Evolutionary conservation across 1,284 basidiomycete species (phyloP).

Genomic region (Flammula alnicola): DNA sequence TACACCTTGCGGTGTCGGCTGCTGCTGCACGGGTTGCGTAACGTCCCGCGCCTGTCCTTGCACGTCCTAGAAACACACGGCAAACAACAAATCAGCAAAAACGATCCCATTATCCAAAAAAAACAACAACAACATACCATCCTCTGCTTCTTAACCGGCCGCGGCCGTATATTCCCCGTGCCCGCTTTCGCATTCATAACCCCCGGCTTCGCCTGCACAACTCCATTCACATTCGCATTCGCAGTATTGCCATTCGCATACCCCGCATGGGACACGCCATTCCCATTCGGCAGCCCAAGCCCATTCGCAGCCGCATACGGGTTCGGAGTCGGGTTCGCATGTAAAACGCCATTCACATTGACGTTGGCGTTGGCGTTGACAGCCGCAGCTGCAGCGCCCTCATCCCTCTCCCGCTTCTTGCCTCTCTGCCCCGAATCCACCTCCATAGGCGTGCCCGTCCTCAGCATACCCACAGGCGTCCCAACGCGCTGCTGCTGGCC

Average conservation of each 20-base stretch:
- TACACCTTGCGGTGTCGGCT: constrained; percentile 57
- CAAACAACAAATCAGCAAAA: constrained; percentile 13
- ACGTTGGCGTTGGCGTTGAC: too few relatives aligned
- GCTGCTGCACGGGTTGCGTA: constrained; percentile 49
- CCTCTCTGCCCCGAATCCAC: constrained; percentile 11
- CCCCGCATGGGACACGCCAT: too few relatives aligned
- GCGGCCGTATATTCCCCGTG: constrained; percentile 57
- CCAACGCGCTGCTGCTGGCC: constrained; percentile 6
- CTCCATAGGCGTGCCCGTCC: constrained; percentile 11
- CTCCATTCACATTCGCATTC: too few relatives aligned
- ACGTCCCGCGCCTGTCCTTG: constrained; percentile 51
- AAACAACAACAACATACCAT: constrained; percentile 53
- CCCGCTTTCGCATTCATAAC: constrained; percentile 59
- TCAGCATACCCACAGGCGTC: constrained; percentile 8
- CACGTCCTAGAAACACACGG: constrained; percentile 44
- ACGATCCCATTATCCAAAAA: constrained; percentile 4
- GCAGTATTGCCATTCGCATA: constrained; percentile 8
- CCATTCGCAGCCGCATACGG: constrained; percentile 22
- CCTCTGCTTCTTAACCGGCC: constrained; percentile 78
- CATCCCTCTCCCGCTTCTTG: constrained; percentile 13
- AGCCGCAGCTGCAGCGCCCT: too few relatives aligned
- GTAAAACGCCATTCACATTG: constrained; percentile 4
- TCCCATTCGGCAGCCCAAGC: constrained; percentile 12
- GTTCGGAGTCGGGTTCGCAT: constrained; percentile 16
- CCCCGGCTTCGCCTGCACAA: constrained; percentile 24